These are phyloP conservation scores for Termitomyces sp. DNA, from an alignment of 768 basidiomycete species.

Conservation along the genomic window DNA sequence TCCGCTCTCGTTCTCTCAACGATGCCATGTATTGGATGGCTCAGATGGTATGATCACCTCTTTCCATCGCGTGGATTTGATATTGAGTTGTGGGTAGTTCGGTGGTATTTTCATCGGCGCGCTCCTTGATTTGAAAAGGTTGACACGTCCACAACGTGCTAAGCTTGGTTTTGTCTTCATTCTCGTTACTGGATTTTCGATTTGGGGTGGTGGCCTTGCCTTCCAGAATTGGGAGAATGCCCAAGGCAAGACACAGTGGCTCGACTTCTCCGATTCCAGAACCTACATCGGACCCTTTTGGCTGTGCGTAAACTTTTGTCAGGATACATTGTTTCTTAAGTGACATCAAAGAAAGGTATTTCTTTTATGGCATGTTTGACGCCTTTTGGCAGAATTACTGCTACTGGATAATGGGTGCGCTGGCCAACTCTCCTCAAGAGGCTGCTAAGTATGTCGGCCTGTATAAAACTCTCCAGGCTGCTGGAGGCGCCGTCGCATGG, in stretches of 20 bases:
- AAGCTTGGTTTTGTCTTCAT: slow-evolving; percentile 22
- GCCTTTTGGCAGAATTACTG: slow-evolving; percentile 26
- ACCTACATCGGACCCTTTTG: slow-evolving; percentile 25
- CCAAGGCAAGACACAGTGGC: slow-evolving; percentile 22
- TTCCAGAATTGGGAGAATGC: slow-evolving; percentile 25
- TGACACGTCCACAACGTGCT: slow-evolving; percentile 26
- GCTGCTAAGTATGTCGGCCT: slow-evolving; percentile 26
- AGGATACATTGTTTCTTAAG: not conserved
- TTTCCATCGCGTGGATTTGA: not conserved
- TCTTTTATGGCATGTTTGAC: slow-evolving; percentile 25
- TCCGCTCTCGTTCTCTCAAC: slow-evolving; percentile 24
- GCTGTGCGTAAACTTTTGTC: slow-evolving; percentile 14
- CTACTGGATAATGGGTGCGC: slow-evolving; percentile 26
- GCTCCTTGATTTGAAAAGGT: slow-evolving; percentile 22
- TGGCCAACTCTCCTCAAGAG: slow-evolving; percentile 21
- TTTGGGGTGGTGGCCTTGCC: slow-evolving; percentile 26
- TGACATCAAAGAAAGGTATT: slow-evolving; percentile 20
- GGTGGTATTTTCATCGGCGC: slow-evolving; percentile 22
- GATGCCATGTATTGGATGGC: slow-evolving; percentile 28
- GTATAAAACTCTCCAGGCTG: slow-evolving; percentile 25
- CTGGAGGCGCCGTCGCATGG: slow-evolving; percentile 26
- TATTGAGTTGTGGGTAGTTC: slow-evolving; percentile 13
- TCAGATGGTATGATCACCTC: slow-evolving; percentile 21
- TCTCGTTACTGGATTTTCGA: slow-evolving; percentile 21
- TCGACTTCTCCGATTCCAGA: slow-evolving; percentile 20